Evolutionary conservation across 768 basidiomycete species (phyloP).

Genomic region (Tricholoma hemisulphureum): DNA sequence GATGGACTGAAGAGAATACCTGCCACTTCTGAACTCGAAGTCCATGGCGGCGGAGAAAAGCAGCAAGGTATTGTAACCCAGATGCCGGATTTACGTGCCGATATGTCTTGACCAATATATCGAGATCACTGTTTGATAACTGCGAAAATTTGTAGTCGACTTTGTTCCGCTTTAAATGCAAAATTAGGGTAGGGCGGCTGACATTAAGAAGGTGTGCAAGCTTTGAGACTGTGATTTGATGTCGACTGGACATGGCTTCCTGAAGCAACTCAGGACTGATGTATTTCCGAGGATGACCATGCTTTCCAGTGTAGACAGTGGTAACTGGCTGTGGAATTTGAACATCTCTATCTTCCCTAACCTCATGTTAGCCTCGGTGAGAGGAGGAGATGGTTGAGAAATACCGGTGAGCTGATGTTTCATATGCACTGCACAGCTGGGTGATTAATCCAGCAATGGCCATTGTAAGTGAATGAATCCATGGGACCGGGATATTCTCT

Average conservation of each 20-base stretch:
- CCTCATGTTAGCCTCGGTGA: background rate
- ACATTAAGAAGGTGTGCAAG: too few relatives aligned
- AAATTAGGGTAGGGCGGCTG: background rate
- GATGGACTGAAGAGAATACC: conserved; percentile 18
- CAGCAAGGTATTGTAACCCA: conserved; percentile 28
- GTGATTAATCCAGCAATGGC: background rate
- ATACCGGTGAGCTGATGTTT: background rate
- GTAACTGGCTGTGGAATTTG: background rate
- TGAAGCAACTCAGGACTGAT: background rate
- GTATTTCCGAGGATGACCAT: background rate
- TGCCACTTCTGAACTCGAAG: conserved; percentile 23
- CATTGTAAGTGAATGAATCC: background rate
- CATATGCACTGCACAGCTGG: background rate
- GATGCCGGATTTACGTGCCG: conserved; percentile 17
- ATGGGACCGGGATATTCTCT: background rate
- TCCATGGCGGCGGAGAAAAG: conserved; percentile 24
- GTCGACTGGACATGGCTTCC: background rate
- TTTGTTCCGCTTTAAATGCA: background rate
- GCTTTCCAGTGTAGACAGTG: background rate
- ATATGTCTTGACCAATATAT: too few relatives aligned
- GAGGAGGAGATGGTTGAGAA: background rate
- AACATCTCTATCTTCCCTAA: background rate
- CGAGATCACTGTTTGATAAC: background rate
- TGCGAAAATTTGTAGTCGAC: too few relatives aligned
- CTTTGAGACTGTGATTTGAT: background rate